Evolutionary conservation across 2,329 filamentous ascomycete species (phyloP).

Genomic region (Sphaerostilbella broomeana): DNA sequence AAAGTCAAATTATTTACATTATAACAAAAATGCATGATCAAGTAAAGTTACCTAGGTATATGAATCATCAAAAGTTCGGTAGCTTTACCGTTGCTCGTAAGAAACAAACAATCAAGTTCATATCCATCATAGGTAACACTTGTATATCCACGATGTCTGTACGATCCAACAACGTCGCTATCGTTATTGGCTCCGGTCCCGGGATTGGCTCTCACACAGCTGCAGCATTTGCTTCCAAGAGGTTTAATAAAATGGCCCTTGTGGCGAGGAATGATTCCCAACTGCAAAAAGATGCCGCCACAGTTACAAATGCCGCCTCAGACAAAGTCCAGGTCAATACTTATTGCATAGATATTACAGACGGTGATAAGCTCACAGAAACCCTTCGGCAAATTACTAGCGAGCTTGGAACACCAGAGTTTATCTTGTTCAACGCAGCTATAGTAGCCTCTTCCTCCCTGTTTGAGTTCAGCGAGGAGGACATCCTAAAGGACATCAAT

Average conservation of each 20-base stretch:
- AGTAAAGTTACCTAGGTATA: no score
- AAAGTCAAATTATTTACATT: no score
- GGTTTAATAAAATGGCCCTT: slow-evolving; percentile 58
- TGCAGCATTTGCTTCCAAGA: slow-evolving; percentile 71
- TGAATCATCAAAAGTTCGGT: no score
- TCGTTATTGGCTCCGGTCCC: slow-evolving; percentile 86
- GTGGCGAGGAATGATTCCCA: slow-evolving; percentile 37
- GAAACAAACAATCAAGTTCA: no score
- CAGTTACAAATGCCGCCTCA: slow-evolving; percentile 26
- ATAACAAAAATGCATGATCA: no score
- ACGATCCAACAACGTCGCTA: slow-evolving; percentile 20
- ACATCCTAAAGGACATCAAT: slow-evolving; percentile 45
- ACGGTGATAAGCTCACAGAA: slow-evolving; percentile 30
- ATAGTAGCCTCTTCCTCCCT: slow-evolving; percentile 36
- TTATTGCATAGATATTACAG: slow-evolving; percentile 37
- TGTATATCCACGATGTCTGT: no score
- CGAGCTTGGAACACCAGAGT: slow-evolving; percentile 37
- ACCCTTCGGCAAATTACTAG: slow-evolving; percentile 36
- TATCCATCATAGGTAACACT: no score
- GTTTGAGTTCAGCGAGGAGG: slow-evolving; percentile 34
- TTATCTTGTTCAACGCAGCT: slow-evolving; percentile 48
- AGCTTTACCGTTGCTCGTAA: no score
- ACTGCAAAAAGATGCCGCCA: slow-evolving; percentile 30
- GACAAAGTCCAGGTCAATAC: slow-evolving; percentile 32
- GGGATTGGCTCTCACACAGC: slow-evolving; percentile 91